A percentile compares a stretch with the other conserved stretches of the same genome.
Conservation (phyloP, 2,329 filamentous ascomycete genomes). For the Davidsoniella eucalypti region DNA sequence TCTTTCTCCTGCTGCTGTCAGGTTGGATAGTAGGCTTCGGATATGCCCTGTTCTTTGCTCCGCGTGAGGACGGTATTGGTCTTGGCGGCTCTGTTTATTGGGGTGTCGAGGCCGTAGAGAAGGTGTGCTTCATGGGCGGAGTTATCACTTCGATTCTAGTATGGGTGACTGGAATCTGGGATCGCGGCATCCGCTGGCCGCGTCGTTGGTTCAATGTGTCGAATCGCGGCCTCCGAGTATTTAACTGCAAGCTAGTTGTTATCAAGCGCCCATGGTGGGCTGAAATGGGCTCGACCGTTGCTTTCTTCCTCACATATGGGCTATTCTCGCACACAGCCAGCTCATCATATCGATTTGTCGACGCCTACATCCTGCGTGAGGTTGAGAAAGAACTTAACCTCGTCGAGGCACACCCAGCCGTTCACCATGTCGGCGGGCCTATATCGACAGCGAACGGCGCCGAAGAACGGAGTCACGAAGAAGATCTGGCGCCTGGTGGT, state of each 20-base stretch:
- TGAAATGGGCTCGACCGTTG: conserved; percentile 55
- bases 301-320: conserved; percentile 64
- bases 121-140: conserved; percentile 80
- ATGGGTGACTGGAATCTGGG: conserved; percentile 94
- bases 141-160: conserved; percentile 73
- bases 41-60: conserved; percentile 85
- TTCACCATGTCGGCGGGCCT: conserved; percentile 17
- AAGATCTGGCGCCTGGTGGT: conserved; percentile 78
- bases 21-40: conserved; percentile 73
- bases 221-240: conserved; percentile 74
- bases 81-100: conserved; percentile 92
- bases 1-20: conserved; percentile 67
- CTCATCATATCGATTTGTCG: conserved; percentile 62
- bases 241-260: conserved; percentile 93
- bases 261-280: conserved; percentile 69
- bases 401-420: conserved; percentile 25
- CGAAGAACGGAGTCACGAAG: conserved; percentile 56
- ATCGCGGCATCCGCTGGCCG: conserved; percentile 86
- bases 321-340: conserved; percentile 50
- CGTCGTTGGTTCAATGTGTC: conserved; percentile 76
- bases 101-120: conserved; percentile 80
- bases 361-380: conserved; percentile 42
- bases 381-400: conserved; percentile 42
- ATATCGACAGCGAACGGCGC: conserved; percentile 20
- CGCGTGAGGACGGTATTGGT: conserved; percentile 83